phyloP scores from a whole-genome alignment of 108 stramenopile genomes.

The Cyclotella choctawhatcheeana region DNA sequence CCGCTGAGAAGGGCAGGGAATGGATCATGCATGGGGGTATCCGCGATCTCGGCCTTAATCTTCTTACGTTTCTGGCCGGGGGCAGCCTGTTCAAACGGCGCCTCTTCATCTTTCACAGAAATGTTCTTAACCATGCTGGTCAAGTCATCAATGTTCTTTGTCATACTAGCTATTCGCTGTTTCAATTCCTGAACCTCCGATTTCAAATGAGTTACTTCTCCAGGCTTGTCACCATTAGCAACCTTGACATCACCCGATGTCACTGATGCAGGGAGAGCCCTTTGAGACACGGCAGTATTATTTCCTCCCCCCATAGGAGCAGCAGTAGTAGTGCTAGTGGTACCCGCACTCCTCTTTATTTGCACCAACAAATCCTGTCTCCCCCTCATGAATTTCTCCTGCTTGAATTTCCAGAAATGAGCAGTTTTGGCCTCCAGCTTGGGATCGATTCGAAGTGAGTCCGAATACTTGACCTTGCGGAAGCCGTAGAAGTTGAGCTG shows the following conservation, averaged over 20 bases:
- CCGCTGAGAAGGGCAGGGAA: slow-evolving; percentile 17
- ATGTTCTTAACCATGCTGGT: slow-evolving; percentile 76
- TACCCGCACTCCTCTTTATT: slow-evolving; percentile 68
- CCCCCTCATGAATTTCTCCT: slow-evolving; percentile 77
- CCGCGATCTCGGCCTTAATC: background rate
- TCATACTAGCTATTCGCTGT: slow-evolving; percentile 76
- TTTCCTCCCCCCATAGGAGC: background rate
- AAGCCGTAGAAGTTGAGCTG: slow-evolving; percentile 96
- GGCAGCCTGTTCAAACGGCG: slow-evolving; percentile 15
- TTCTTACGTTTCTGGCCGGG: slow-evolving; percentile 32
- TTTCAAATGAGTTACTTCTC: slow-evolving; percentile 55
- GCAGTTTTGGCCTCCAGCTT: slow-evolving; percentile 71
- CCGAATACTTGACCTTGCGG: slow-evolving; percentile 78
- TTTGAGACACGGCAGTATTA: background rate
- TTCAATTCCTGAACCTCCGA: slow-evolving; percentile 73
- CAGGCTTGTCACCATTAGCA: slow-evolving; percentile 3
- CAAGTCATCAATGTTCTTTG: slow-evolving; percentile 82
- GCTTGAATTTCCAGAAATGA: slow-evolving; percentile 83
- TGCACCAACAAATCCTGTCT: slow-evolving; percentile 74
- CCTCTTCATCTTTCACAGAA: slow-evolving; percentile 51
- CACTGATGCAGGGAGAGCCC: background rate
- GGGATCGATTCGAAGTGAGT: slow-evolving; percentile 73
- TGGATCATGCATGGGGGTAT: slow-evolving; percentile 24
- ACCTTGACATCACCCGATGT: background rate
- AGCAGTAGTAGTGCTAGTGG: too few relatives aligned